A percentile compares a stretch with the other conserved stretches of the same genome.
Evolutionary conservation across 2,329 filamentous ascomycete species (phyloP).

Genomic region (Pestalotiopsis sp.): DNA sequence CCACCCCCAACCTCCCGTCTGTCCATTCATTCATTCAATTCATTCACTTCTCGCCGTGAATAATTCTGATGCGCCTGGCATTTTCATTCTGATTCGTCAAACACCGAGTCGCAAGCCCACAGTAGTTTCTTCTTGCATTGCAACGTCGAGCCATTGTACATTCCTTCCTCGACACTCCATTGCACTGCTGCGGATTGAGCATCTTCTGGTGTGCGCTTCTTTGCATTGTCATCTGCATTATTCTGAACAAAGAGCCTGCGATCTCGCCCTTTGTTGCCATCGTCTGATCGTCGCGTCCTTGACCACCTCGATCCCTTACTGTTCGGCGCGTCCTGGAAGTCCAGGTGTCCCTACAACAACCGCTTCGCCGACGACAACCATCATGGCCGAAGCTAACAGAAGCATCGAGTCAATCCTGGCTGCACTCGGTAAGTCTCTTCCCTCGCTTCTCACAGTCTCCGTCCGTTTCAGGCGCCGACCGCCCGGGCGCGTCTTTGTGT

Average conservation of each 20-base stretch:
- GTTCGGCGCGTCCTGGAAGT: background rate
- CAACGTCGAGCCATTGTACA: background rate
- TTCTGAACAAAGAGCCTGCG: constrained; percentile 7
- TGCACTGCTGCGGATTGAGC: background rate
- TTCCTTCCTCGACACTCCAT: constrained; percentile 1
- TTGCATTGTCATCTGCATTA: constrained; percentile 4
- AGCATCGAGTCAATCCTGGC: constrained; percentile 50
- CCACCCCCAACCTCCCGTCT: background rate
- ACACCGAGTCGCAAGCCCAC: background rate
- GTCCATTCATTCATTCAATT: background rate
- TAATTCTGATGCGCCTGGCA: constrained; percentile 6
- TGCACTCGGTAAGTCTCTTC: constrained; percentile 44
- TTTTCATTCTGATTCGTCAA: background rate
- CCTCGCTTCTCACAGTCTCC: background rate
- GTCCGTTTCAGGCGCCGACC: background rate
- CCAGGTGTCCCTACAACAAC: background rate
- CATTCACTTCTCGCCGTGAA: background rate
- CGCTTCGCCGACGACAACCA: constrained; percentile 4
- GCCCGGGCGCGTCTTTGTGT: background rate
- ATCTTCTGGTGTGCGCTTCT: background rate
- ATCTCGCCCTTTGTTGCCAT: constrained; percentile 3
- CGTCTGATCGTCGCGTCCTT: background rate
- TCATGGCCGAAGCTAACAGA: constrained; percentile 41
- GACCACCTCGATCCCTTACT: background rate
- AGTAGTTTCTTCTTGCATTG: constrained; percentile 3